phyloP scores from a whole-genome alignment of 176 grass and related monocot genomes.

The Chrysopogon serrulatus region DNA sequence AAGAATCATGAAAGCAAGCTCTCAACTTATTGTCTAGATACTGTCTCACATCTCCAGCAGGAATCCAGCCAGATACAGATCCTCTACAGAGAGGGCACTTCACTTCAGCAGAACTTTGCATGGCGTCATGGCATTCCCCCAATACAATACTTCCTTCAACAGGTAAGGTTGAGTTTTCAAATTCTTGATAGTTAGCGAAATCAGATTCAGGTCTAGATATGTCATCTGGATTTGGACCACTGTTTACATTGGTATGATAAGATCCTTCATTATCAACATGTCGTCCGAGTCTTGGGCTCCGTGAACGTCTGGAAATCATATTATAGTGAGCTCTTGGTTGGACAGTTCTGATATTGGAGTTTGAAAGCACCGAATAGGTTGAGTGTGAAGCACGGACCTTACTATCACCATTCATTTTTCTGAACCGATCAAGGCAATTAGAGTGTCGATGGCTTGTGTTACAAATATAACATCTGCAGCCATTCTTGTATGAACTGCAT shows the following conservation, averaged over 20 bases:
- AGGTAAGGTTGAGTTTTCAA: conserved; percentile 25
- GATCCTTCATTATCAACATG: conserved; percentile 28
- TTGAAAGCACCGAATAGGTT: conserved; percentile 55
- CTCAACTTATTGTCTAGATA: conserved; percentile 77
- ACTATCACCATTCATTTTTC: conserved; percentile 77
- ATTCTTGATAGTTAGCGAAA: conserved; percentile 41
- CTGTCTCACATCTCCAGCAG: conserved; percentile 70
- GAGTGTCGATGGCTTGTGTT: conserved; percentile 97
- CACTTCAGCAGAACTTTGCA: conserved; percentile 37
- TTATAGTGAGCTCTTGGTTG: conserved; percentile 44
- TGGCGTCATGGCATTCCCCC: conserved; percentile 42
- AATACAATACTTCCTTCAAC: conserved; percentile 30
- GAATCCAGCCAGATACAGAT: conserved; percentile 66
- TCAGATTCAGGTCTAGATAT: neutral
- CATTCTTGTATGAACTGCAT: conserved; percentile 89
- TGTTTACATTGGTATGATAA: neutral
- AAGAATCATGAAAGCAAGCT: conserved; percentile 68
- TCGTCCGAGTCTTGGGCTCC: conserved; percentile 28
- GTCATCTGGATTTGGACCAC: neutral
- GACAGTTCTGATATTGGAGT: conserved; percentile 46
- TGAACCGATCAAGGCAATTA: conserved; percentile 95
- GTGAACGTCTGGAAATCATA: conserved; percentile 48
- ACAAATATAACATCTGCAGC: conserved; percentile 92
- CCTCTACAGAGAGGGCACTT: conserved; percentile 95
- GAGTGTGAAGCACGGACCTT: conserved; percentile 57